A percentile compares a stretch with the other conserved stretches of the same genome.
phyloP scores from a whole-genome alignment of 1,139 yeast species.

The Eremothecium gossypii region DNA sequence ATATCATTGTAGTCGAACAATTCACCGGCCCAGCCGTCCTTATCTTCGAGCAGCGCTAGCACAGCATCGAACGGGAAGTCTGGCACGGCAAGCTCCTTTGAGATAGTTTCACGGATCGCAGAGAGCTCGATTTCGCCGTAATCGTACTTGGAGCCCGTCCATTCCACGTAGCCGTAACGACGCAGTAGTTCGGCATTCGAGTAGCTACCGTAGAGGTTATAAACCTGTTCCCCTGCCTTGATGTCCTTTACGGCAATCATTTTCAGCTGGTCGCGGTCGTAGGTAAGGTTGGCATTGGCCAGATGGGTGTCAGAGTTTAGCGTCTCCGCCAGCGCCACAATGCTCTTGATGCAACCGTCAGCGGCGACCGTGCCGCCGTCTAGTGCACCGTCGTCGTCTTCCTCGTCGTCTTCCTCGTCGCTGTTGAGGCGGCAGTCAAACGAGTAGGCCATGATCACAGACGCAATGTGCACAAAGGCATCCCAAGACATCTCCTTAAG shows the following conservation, averaged over 20 bases:
- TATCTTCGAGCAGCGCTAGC: slow-evolving; percentile 23
- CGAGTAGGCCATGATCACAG: slow-evolving; percentile 56
- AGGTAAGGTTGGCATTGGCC: slow-evolving; percentile 66
- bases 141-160: slow-evolving; percentile 64
- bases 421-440: slow-evolving; percentile 47
- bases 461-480: slow-evolving; percentile 64
- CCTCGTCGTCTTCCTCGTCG: slow-evolving; percentile 22
- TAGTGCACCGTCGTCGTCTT: slow-evolving; percentile 30
- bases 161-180: slow-evolving; percentile 85
- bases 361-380: slow-evolving; percentile 32
- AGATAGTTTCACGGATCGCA: slow-evolving; percentile 29
- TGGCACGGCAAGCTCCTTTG: slow-evolving; percentile 12
- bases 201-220: slow-evolving; percentile 82
- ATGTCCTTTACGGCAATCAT: slow-evolving; percentile 67
- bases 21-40: slow-evolving; percentile 31
- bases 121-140: slow-evolving; percentile 62
- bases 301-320: slow-evolving; percentile 74
- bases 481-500: slow-evolving; percentile 36
- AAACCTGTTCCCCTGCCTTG: slow-evolving; percentile 59
- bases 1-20: slow-evolving; percentile 40
- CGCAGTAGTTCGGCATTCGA: slow-evolving; percentile 84
- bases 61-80: slow-evolving; percentile 28
- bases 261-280: slow-evolving; percentile 40
- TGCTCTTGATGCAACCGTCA: slow-evolving; percentile 56
- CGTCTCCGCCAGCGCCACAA: slow-evolving; percentile 91